A percentile compares a stretch with the other conserved stretches of the same genome.
Evolutionary conservation across 805 yeast species (phyloP).

Genomic region (Candida schatavii): DNA sequence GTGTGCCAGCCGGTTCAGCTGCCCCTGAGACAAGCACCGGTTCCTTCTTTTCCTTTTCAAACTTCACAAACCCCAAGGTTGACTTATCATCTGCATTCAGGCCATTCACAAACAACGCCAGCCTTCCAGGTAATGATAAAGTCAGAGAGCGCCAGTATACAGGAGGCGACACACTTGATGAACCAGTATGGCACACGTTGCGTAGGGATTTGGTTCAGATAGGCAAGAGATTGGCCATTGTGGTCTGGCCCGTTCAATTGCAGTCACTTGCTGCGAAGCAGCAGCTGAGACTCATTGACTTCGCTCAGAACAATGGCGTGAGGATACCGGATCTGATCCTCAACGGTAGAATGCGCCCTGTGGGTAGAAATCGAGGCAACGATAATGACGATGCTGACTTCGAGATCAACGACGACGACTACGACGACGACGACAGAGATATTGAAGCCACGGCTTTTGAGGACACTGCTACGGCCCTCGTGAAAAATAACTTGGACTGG

Average conservation of each 20-base stretch:
- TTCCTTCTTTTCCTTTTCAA: conserved; percentile 1
- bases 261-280: conserved; percentile 33
- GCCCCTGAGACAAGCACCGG: neutral
- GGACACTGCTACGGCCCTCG: conserved; percentile 13
- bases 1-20: neutral
- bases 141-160: conserved; percentile 50
- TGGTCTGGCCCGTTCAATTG: conserved; percentile 45
- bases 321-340: conserved; percentile 32
- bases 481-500: conserved; percentile 45
- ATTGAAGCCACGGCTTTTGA: conserved; percentile 12
- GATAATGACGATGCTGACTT: conserved; percentile 18
- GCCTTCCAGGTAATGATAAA: conserved; percentile 19
- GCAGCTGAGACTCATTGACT: conserved; percentile 29
- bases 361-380: conserved; percentile 12
- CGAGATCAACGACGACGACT: conserved; percentile 22
- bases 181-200: conserved; percentile 60
- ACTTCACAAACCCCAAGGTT: conserved; percentile 20
- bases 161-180: conserved; percentile 73
- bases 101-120: conserved; percentile 23
- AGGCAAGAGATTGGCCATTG: conserved; percentile 33
- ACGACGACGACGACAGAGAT: conserved; percentile 17
- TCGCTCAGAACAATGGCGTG: conserved; percentile 36
- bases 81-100: conserved; percentile 35
- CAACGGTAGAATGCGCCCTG: conserved; percentile 25
- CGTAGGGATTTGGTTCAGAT: conserved; percentile 36